Percentiles rank a stretch among this genome's conserved stretches.
phyloP scores from a whole-genome alignment of 345 rosid species.

The Hibiscus tridactylites region DNA sequence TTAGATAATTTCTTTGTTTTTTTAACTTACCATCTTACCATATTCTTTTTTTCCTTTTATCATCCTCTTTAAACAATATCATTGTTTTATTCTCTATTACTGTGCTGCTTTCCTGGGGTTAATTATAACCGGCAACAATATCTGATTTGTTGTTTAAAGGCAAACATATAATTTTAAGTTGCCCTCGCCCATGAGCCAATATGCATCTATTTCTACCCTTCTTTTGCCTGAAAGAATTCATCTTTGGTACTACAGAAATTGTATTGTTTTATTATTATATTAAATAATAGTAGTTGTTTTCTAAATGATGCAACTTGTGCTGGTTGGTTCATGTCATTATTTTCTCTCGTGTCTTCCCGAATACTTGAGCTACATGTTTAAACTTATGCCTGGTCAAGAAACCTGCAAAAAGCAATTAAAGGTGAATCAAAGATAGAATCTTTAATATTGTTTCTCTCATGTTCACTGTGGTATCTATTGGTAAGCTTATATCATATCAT shows the following conservation, averaged over 20 bases:
- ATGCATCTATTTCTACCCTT: neutral
- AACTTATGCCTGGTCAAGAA: slow-evolving; percentile 43
- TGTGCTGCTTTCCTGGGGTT: neutral
- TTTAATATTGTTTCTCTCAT: neutral
- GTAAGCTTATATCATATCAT: slow-evolving; percentile 1
- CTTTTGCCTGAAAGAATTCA: neutral
- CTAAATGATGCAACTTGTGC: neutral
- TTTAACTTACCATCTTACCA: neutral
- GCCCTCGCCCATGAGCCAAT: neutral
- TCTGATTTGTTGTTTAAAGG: neutral
- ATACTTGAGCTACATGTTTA: slow-evolving; percentile 58
- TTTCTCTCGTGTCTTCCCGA: slow-evolving; percentile 28
- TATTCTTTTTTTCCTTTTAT: neutral
- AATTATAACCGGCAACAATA: neutral
- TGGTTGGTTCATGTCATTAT: neutral
- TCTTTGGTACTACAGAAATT: neutral
- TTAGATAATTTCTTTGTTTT: neutral
- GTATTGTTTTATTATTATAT: neutral
- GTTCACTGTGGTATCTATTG: neutral
- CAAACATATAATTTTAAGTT: neutral
- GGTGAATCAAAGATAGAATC: slow-evolving; percentile 28
- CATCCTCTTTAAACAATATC: neutral
- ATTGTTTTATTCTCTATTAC: neutral
- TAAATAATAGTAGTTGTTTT: neutral
- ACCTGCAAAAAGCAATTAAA: slow-evolving; percentile 33